Base-by-base conservation (phyloP, 1,284 basidiomycete species). In the Fomitopsis schrenkii region DNA sequence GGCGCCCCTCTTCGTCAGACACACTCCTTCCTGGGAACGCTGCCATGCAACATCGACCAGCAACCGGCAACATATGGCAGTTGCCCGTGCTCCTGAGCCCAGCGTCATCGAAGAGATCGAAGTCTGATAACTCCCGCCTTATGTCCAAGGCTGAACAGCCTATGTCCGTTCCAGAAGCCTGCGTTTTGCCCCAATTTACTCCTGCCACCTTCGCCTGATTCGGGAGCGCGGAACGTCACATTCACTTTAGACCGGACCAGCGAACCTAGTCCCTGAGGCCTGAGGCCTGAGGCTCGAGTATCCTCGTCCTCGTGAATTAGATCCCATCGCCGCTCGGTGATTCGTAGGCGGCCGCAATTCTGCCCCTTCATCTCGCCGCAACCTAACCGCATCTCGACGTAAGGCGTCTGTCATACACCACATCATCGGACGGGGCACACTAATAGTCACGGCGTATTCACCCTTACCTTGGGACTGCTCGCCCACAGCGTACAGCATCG, bases 91-190 rank as follows among this genome's bases (percentile, higher is more conserved):
- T 50, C 48, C 28, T 15, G 28, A 33, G 48, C 4, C 28, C 14
- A 17, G 30, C 48, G 48, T 50, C 48, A 50, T 50, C 5, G 9
- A 15, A 10, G 2, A 50, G 48, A 50, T 48, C n/a, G 26, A 48
- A 48, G 10, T 17, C 8, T 48, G 46, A 48, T 48, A 48, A 48
- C 26, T 22, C 28, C 26, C 7, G 46, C 46, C 46, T 48, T 22
- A 22, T 48, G 46, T 14, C 22, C 22, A 22, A 22, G 22, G 5
- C 46, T 46, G 5, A 10, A 33, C 26, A n/a, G 42, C 35, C 56
- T 38, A 57, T 57, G 56, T 45, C 44, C 56, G 56, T 41, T n/a
- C 56, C 45, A 33, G 30, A 59, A 10, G 46, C 44, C 41, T 26
- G 57, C 60, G 9, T 42, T 22, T 22, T 22, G 22, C 22, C 22